Conservation (phyloP, 768 basidiomycete species). For the Rhodotorula paludigena region DNA sequence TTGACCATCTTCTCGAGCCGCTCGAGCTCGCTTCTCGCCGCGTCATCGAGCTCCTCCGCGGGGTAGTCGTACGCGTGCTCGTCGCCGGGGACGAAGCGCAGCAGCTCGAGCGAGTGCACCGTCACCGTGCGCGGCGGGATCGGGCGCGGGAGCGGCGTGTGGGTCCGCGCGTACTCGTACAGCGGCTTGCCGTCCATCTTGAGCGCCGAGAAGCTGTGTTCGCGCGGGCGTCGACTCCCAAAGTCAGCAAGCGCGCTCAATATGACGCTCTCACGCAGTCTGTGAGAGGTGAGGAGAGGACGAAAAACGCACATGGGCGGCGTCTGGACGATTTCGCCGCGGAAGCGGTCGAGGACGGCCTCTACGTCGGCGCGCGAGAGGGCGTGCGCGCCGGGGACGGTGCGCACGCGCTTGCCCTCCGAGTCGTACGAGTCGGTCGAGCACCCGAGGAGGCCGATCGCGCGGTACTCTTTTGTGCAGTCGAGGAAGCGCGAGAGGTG, state of each 20-base stretch:
- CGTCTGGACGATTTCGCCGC: conserved; percentile 79
- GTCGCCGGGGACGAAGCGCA: conserved; percentile 62
- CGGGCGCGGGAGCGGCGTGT: conserved; percentile 86
- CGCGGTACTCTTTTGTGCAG: conserved; percentile 89
- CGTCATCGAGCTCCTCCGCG: conserved; percentile 60
- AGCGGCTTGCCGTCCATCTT: conserved; percentile 97
- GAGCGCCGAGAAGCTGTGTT: conserved; percentile 81
- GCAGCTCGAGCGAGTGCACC: conserved; percentile 71
- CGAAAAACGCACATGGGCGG: conserved; percentile 71
- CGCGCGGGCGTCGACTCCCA: conserved; percentile 8
- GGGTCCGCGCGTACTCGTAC: conserved; percentile 90
- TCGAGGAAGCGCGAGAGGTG: conserved; percentile 73
- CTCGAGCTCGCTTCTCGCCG: conserved; percentile 66
- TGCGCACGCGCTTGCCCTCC: conserved; percentile 72
- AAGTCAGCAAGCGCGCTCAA: too few species aligned
- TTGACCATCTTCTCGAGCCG: conserved; percentile 53
- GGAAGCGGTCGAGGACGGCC: conserved; percentile 62
- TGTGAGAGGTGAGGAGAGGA: background rate
- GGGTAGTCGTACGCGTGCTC: conserved; percentile 78
- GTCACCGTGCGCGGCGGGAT: conserved; percentile 80
- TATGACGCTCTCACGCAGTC: background rate
- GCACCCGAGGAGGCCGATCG: conserved; percentile 84
- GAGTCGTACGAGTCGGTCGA: conserved; percentile 93
- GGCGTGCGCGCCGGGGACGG: conserved; percentile 61
- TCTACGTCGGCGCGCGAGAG: conserved; percentile 74